These are phyloP conservation scores for Haberlea rhodopensis DNA, from an alignment of 257 asterid genomes.

Conservation along the genomic window DNA sequence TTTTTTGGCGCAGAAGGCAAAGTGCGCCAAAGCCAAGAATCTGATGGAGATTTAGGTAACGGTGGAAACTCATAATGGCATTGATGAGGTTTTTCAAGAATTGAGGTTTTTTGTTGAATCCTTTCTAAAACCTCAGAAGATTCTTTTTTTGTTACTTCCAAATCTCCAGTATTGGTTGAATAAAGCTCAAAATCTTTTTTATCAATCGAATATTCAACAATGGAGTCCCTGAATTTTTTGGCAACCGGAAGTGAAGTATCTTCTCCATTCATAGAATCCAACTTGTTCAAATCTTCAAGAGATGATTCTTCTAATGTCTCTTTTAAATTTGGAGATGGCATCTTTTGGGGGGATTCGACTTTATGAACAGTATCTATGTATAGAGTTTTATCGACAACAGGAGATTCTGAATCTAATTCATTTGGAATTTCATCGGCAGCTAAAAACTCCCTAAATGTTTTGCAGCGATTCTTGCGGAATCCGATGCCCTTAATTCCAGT, in stretches of 20 bases:
- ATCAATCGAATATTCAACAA: slow-evolving; percentile 18
- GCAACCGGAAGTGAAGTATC: slow-evolving; percentile 21
- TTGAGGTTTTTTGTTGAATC: slow-evolving; percentile 21
- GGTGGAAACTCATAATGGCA: slow-evolving; percentile 47
- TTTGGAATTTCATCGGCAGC: slow-evolving; percentile 2
- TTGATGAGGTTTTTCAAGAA: slow-evolving; percentile 17
- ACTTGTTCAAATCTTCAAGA: slow-evolving; percentile 23
- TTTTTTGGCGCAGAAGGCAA: slow-evolving; percentile 58
- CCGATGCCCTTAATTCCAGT: slow-evolving; percentile 15
- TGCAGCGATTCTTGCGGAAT: slow-evolving; percentile 8
- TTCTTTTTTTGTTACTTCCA: slow-evolving; percentile 23
- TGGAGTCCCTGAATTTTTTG: slow-evolving; percentile 28
- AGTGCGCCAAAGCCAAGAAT: slow-evolving; percentile 89
- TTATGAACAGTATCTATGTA: slow-evolving; percentile 17
- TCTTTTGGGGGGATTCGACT: slow-evolving; percentile 15
- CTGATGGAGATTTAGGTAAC: slow-evolving; percentile 74
- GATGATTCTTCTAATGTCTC: slow-evolving; percentile 28
- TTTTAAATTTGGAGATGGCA: slow-evolving; percentile 4
- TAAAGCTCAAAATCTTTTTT: slow-evolving; percentile 22
- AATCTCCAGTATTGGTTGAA: slow-evolving; percentile 16
- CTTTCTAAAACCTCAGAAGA: slow-evolving; percentile 24
- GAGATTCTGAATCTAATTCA: slow-evolving; percentile 24
- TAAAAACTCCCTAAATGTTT: slow-evolving; percentile 29
- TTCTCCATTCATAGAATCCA: slow-evolving; percentile 24
- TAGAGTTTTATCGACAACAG: slow-evolving; percentile 25